phyloP scores from a whole-genome alignment of 768 basidiomycete species.

The Lentinula edodes region DNA sequence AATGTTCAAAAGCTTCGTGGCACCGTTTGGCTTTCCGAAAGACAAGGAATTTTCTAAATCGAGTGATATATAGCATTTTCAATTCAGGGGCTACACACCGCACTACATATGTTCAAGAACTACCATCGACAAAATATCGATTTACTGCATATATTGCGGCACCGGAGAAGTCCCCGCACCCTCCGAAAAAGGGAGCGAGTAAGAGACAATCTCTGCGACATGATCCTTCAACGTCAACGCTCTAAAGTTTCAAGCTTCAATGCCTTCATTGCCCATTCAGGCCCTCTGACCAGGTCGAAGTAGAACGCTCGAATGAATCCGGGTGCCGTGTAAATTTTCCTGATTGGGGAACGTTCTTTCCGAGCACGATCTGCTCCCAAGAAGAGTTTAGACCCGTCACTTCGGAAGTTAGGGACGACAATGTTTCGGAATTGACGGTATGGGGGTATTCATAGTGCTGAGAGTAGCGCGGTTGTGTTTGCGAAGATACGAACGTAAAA shows the following conservation, averaged over 20 bases:
- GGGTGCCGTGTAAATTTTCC: conserved; percentile 17
- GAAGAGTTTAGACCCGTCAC: conserved; percentile 2
- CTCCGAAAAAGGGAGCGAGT: not conserved
- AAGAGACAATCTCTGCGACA: not conserved
- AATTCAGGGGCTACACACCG: not conserved
- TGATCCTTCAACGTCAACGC: not conserved
- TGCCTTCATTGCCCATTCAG: not conserved
- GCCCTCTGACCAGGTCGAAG: conserved; percentile 15
- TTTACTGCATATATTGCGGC: not conserved
- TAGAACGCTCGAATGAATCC: conserved; percentile 44
- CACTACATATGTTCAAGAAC: not conserved
- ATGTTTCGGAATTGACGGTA: not conserved
- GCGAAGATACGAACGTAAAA: not conserved
- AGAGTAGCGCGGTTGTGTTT: not conserved
- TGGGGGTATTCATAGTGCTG: not conserved
- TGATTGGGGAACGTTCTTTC: not conserved
- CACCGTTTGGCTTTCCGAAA: not conserved
- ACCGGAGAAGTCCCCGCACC: not conserved
- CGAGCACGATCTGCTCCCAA: conserved; percentile 5
- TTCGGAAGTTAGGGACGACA: not conserved
- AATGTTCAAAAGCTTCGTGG: not conserved
- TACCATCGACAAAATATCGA: not conserved
- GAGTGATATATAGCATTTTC: not conserved
- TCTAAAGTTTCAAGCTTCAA: not conserved
- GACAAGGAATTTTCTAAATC: not conserved